Evolutionary conservation across 192 early-diverging fungal species (phyloP), one percentile per base, ranked within the genome.

Genomic region (Mortierella claussenii): DNA sequence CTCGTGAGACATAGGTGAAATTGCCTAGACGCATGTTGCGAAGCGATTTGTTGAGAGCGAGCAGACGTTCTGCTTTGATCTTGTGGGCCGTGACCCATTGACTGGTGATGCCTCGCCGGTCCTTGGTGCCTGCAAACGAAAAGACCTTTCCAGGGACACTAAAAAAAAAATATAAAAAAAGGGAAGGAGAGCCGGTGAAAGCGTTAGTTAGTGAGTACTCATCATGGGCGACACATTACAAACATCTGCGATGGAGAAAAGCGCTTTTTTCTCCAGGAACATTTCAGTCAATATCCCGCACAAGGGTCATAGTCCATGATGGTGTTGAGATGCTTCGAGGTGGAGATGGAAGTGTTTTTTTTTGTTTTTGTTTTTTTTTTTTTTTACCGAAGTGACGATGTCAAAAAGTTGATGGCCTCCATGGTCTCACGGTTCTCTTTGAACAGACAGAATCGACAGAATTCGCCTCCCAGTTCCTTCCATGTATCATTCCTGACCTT

Each of bases 351-450:
- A n/a, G n/a, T n/a, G n/a, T n/a, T n/a, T n/a, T 6, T 15, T 48
- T 20, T 48, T 21, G 18, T 21, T 48, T 21, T 21, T 20, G 51
- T 20, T 36, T 13, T 2, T 7, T 15, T 18, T 15, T 20, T 53
- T 55, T 34, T 33, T 52, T 73, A 55, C 60, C 58, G 42, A 34
- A 89, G 49, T 7, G 75, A 48, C 11, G 80, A 84, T 2, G 89
- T 69, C 30, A 96, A 57, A 27, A 60, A 82, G 59, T 88, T 87
- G 42, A 97, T 65, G 0, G 89, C 91, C 10, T 93, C 91, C 91
- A 97, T 95, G 4, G 96, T 95, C 67, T 99, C 98, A 40, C 78
- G 83, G 80, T 97, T 96, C 58, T 96, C 92, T 79, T 99, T 99
- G 78, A 91, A 94, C 75, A 99, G 70, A 30, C 89, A 86, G 82